A percentile compares a stretch with the other conserved stretches of the same genome.
phyloP scores from a whole-genome alignment of 1,284 basidiomycete genomes.

The Bjerkandera adusta region DNA sequence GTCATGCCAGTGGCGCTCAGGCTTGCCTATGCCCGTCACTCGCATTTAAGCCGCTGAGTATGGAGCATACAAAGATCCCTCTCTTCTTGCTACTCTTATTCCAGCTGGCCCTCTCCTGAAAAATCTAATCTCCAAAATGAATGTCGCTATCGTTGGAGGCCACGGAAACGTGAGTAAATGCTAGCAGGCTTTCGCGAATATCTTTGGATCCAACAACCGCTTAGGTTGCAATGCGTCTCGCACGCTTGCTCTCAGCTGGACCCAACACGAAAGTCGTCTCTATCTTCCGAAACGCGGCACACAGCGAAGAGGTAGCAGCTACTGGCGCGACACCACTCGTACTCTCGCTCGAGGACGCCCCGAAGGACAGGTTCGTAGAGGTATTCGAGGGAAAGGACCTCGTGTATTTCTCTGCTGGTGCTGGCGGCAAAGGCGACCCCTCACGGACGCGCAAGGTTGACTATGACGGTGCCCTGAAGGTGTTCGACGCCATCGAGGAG shows the following conservation, averaged over 20 bases:
- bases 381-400: slow-evolving; percentile 45
- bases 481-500: slow-evolving; percentile 70
- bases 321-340: slow-evolving; percentile 47
- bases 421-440: slow-evolving; percentile 63
- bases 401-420: slow-evolving; percentile 69
- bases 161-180: slow-evolving; percentile 42
- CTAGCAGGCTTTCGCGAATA: not conserved
- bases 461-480: slow-evolving; percentile 69
- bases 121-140: no score
- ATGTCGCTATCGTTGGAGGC: slow-evolving; percentile 46
- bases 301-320: slow-evolving; percentile 45
- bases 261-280: slow-evolving; percentile 48
- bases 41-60: no score
- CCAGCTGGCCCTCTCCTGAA: no score
- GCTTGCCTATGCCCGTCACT: no score
- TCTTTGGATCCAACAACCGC: not conserved
- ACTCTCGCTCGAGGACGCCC: slow-evolving; percentile 59
- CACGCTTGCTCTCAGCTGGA: slow-evolving; percentile 40
- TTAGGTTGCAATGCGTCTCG: slow-evolving; percentile 55
- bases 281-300: slow-evolving; percentile 51
- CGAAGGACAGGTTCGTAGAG: slow-evolving; percentile 42
- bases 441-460: slow-evolving; percentile 70
- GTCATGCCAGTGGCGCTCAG: no score
- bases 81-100: no score
- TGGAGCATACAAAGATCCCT: no score